Percentiles rank a stretch among this genome's conserved stretches.
Evolutionary conservation across 2,329 filamentous ascomycete species (phyloP).

Genomic region (Pyricularia grisea): DNA sequence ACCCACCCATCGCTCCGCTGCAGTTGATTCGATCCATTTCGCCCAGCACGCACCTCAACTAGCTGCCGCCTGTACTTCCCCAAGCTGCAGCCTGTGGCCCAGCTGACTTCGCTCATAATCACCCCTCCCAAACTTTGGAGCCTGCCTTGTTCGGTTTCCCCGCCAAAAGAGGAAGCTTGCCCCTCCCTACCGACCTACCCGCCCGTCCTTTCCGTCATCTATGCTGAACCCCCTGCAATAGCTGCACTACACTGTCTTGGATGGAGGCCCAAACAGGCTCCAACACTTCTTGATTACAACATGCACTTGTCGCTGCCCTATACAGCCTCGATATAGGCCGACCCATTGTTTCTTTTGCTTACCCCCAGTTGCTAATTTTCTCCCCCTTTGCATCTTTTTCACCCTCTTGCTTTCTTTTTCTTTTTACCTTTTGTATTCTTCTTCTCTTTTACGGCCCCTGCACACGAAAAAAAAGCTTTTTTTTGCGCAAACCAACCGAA

Average conservation of each 20-base stretch:
- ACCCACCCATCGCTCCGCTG: not conserved
- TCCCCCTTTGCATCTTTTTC: not conserved
- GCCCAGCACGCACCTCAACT: not conserved
- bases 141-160: slow-evolving; percentile 2
- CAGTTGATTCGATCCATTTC: not conserved
- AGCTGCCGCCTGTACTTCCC: not conserved
- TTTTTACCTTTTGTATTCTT: not conserved
- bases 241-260: not conserved
- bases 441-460: not conserved
- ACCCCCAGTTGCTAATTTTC: not conserved
- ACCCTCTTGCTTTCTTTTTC: not conserved
- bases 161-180: not conserved
- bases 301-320: not conserved
- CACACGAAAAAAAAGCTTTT: not conserved
- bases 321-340: not conserved
- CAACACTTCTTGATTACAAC: not conserved
- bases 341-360: not conserved
- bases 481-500: not conserved
- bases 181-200: not conserved
- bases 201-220: not conserved
- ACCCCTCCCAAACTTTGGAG: not conserved
- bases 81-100: not conserved
- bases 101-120: not conserved
- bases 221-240: not conserved
- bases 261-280: not conserved